phyloP scores from a whole-genome alignment of 2,329 filamentous ascomycete species.

The Dothideomycetes sp. region DNA sequence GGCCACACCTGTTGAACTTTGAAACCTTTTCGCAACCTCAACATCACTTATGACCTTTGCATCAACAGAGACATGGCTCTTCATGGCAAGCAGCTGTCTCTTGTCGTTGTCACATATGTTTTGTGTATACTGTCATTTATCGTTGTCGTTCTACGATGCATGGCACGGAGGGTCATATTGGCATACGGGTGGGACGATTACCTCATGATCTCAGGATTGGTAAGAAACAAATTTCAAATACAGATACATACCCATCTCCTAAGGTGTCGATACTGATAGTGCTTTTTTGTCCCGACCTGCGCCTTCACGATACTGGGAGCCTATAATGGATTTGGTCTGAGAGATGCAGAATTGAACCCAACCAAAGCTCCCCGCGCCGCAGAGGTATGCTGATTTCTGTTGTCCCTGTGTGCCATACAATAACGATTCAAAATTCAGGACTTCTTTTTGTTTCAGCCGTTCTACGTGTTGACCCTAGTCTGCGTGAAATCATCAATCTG shows the following conservation, averaged over 20 bases:
- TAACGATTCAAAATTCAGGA: conserved; percentile 13
- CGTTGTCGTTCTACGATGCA: neutral
- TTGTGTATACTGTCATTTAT: neutral
- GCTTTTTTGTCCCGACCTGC: neutral
- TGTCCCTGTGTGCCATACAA: neutral
- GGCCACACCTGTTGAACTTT: too few species aligned
- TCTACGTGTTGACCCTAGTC: conserved; percentile 35
- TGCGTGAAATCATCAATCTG: conserved; percentile 38
- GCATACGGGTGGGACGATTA: neutral
- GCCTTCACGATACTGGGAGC: neutral
- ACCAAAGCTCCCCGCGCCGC: neutral
- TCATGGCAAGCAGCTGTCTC: neutral
- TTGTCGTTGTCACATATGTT: neutral
- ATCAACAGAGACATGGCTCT: too few species aligned
- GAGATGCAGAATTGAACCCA: neutral
- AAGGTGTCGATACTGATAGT: too few species aligned
- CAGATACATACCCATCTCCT: neutral
- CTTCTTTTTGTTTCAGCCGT: conserved; percentile 40
- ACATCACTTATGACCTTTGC: too few species aligned
- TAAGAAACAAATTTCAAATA: neutral
- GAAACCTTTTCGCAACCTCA: too few species aligned
- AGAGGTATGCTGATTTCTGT: neutral
- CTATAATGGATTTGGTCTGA: neutral
- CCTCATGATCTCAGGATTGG: neutral
- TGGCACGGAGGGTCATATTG: neutral